Evolutionary conservation across 108 stramenopile genomes (phyloP).

Genomic region (Schizochytrium sp.): DNA sequence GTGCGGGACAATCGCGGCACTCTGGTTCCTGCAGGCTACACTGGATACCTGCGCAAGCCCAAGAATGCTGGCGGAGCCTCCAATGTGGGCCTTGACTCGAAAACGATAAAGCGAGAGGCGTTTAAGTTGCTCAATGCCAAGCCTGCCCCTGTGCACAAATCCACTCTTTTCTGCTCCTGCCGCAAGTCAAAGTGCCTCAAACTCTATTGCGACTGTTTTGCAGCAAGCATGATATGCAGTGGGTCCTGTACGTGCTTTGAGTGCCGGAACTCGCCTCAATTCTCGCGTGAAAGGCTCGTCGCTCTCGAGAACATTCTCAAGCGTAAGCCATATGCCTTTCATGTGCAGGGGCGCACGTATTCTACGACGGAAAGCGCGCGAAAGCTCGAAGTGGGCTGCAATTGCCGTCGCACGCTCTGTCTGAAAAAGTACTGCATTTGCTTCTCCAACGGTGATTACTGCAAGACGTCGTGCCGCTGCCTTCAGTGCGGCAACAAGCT

Average conservation of each 20-base stretch:
- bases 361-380: neutral
- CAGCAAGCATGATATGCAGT: neutral
- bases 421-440: conserved; percentile 94
- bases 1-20: neutral
- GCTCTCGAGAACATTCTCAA: neutral
- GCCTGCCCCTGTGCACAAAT: neutral
- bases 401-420: conserved; percentile 82
- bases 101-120: neutral
- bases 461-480: conserved; percentile 30
- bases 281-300: neutral
- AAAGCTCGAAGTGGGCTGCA: conserved; percentile 76
- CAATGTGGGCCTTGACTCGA: neutral
- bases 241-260: neutral
- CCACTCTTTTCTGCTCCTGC: neutral
- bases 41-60: neutral
- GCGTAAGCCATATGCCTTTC: neutral
- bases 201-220: conserved; percentile 43
- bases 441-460: conserved; percentile 68
- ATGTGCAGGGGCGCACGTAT: neutral
- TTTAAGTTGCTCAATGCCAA: neutral
- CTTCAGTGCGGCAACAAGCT: neutral
- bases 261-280: neutral
- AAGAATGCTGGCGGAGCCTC: neutral
- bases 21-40: neutral
- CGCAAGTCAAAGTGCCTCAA: neutral